Evolutionary conservation across 2,329 filamentous ascomycete genomes (phyloP).

Genomic region (Ophiocordyceps unilateralis): DNA sequence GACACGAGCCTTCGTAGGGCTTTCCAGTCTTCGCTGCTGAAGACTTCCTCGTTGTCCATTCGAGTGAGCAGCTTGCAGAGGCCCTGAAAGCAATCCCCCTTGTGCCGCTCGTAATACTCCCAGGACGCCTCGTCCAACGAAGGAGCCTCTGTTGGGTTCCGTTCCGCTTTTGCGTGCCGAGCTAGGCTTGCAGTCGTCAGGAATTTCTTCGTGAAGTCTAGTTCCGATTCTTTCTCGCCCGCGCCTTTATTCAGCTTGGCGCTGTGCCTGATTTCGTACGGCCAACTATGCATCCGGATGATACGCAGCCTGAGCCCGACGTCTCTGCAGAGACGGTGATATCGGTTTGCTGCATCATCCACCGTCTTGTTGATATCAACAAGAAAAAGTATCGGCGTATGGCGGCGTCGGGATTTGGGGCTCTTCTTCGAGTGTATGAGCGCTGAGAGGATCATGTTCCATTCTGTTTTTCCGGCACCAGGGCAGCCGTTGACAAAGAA

Average conservation of each 20-base stretch:
- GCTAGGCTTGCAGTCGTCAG: conserved; percentile 10
- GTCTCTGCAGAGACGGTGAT: conserved; percentile 18
- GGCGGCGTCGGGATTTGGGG: conserved; percentile 6
- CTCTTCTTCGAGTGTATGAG: conserved; percentile 17
- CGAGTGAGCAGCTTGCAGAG: conserved; percentile 19
- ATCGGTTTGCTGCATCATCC: conserved; percentile 25
- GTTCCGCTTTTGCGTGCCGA: conserved; percentile 3
- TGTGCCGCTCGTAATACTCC: conserved; percentile 18
- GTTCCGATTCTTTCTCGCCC: neutral
- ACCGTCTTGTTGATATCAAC: conserved; percentile 30
- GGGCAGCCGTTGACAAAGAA: conserved; percentile 28
- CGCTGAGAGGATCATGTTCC: conserved; percentile 23
- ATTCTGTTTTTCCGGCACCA: conserved; percentile 29
- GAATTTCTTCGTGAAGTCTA: conserved; percentile 20
- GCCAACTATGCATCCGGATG: conserved; percentile 24
- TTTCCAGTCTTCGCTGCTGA: conserved; percentile 11
- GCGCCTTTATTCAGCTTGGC: conserved; percentile 9
- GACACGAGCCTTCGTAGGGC: conserved; percentile 14
- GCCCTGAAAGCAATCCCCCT: conserved; percentile 12
- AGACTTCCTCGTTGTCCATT: conserved; percentile 11
- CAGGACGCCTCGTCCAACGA: conserved; percentile 26
- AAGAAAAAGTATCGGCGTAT: conserved; percentile 23
- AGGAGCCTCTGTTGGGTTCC: conserved; percentile 13
- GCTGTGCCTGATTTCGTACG: conserved; percentile 17
- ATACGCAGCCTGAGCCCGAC: conserved; percentile 17